Evolutionary conservation across 257 asterid genomes (phyloP).

Genomic region (Penstemon barbatus): DNA sequence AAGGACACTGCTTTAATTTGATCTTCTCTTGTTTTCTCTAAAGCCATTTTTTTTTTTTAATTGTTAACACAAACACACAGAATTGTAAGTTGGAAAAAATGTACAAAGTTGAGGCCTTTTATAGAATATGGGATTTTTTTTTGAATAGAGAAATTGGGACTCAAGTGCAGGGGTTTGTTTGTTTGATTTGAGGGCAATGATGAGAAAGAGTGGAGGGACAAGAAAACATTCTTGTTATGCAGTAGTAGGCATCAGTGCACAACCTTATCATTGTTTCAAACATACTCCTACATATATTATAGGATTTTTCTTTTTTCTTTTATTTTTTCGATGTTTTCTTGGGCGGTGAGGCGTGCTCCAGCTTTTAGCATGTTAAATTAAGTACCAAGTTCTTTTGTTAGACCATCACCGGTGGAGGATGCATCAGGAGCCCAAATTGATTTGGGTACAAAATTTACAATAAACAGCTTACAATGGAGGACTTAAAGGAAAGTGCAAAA

Average conservation of each 20-base stretch:
- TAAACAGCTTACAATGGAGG: no score
- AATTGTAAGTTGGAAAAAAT: background rate
- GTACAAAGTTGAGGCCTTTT: constrained; percentile 26
- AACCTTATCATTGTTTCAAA: constrained; percentile 45
- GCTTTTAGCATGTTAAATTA: constrained; percentile 35
- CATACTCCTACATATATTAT: constrained; percentile 1
- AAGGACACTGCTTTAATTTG: constrained; percentile 72
- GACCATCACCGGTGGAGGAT: no score
- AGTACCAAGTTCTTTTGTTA: constrained; percentile 8
- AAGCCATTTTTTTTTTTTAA: constrained; percentile 29
- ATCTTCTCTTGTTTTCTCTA: constrained; percentile 42
- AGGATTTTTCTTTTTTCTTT: no score
- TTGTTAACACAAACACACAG: background rate
- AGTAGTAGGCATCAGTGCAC: constrained; percentile 33
- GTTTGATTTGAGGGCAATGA: constrained; percentile 33
- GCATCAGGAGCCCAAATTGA: no score
- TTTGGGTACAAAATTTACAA: no score
- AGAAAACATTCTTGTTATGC: constrained; percentile 62
- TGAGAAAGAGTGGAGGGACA: constrained; percentile 58
- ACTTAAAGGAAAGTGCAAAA: no score
- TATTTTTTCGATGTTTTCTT: constrained; percentile 19
- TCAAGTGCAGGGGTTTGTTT: constrained; percentile 26
- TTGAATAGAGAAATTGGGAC: constrained; percentile 6
- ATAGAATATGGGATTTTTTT: constrained; percentile 23
- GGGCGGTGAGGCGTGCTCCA: constrained; percentile 45